Base-by-base conservation (phyloP, 306 rosid genomes). In the Medicago ruthenica region DNA sequence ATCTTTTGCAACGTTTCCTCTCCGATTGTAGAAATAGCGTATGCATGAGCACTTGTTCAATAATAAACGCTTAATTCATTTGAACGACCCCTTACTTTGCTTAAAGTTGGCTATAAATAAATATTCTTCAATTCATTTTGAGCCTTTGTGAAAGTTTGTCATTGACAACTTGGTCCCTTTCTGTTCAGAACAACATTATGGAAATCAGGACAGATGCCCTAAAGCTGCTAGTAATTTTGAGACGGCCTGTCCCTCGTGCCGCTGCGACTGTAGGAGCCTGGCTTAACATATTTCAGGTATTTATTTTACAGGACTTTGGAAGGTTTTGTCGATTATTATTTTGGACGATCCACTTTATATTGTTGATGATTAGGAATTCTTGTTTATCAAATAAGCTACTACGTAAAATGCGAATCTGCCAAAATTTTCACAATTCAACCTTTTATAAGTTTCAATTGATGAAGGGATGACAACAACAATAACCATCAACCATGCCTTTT, bases 191-290 rank as follows among this genome's bases (percentile, higher is more conserved):
- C 87, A 95, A 95, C 88, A 63, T 95, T 53, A 89, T 92, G 82
- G 99, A 95, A 86, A 95, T 95, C 60, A 86, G 97, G 74, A 88
- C 99, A 6, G 99, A 95, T 87, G 99, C 99, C 27, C 75, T 95
- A 79, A 95, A 95, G 82, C 97, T 95, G 74, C 91, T 95, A 62
- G 91, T 79, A 73, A 90, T 95, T 83, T 87, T 88, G 79, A 90
- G 86, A 78, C 85, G 97, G 61, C 99, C 99, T 50, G 85, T 83
- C 73, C 97, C 99, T 42, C 97, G 97, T 64, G 89, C 91, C 3
- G 89, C 97, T 22, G 85, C 85, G 1, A 86, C 97, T 0, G 88
- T 95, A 70, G 99, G 99, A 84, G 99, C 99, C 44, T 95, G 99
- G 99, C 87, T 90, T 27, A 92, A 92, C 85, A 95, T 95, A 76